These are phyloP conservation scores for Porodaedalea pini DNA, from an alignment of 1,284 basidiomycete genomes.

Conservation along the genomic window DNA sequence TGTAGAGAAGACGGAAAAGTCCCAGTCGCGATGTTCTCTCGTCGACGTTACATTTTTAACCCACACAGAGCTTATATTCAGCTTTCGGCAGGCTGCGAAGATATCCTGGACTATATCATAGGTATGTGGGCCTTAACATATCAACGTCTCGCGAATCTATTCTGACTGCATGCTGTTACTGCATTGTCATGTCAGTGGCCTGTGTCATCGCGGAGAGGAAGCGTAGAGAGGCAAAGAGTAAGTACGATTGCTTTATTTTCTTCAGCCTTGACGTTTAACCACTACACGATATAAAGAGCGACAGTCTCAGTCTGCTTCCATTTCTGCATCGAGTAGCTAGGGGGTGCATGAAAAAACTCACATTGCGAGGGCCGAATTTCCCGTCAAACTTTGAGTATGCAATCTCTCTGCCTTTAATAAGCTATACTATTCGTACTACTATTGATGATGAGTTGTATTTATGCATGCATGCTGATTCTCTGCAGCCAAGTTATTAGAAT, in stretches of 20 bases:
- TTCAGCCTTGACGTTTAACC: too few species aligned
- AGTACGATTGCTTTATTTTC: not conserved
- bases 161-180: too few species aligned
- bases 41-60: not conserved
- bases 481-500: not conserved
- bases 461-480: not conserved
- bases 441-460: not conserved
- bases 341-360: not conserved
- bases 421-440: not conserved
- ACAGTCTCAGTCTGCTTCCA: too few species aligned
- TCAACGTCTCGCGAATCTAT: too few species aligned
- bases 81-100: too few species aligned
- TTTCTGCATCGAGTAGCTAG: not conserved
- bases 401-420: not conserved
- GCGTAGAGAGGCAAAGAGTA: not conserved
- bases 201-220: not conserved
- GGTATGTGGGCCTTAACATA: too few species aligned
- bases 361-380: not conserved
- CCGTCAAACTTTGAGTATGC: not conserved
- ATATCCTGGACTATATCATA: not conserved
- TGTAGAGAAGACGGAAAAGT: too few species aligned
- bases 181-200: too few species aligned
- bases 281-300: too few species aligned
- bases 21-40: too few species aligned
- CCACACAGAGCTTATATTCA: too few species aligned